Evolutionary conservation across 768 basidiomycete genomes (phyloP), one percentile per base, ranked within the genome.

Genomic region (Podaxis mareebaensis): DNA sequence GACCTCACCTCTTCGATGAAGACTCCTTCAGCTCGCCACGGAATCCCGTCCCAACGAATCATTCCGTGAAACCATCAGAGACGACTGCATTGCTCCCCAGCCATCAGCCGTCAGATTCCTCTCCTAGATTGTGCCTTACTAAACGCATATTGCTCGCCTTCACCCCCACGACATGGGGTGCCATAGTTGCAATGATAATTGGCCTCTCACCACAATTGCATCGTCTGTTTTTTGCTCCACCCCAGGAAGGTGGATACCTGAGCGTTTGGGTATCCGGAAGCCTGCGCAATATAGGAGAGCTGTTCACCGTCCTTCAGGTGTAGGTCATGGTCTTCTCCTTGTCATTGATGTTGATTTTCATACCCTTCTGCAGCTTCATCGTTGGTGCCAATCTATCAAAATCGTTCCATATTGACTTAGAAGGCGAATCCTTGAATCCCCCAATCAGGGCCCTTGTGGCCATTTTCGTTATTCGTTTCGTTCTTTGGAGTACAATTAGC

Each of bases 401-500:
- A 28, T 51, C 49, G 2, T 51, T 26, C 26, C 22, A 28, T 12
- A 10, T 15, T 6, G 26, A 51, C 49, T 20, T 24, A 20, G 12
- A 20, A 22, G 12, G 20, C 10, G 22, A 51, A 51, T 51, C 49
- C 3, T 1, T 22, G n/a, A 51, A 56, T 56, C 54, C 54, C 10
- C 54, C 54, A 7, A 30, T n/a, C 7, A 56, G 20, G 22, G 54
- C 54, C 20, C 39, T 56, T 15, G 12, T 42, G 17, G 38, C 38
- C 22, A 56, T 56, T 4, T 40, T 56, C 36, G 54, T 13, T 30
- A 56, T 56, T 24, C 30, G 54, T 12, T 56, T 56, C 12, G 10
- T 56, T 12, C 24, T 56, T 10, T 56, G 54, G 54, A 56, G 54
- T 39, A 39, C 39, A 20, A 36, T 56, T 39, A 56, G 54, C 22